Evolutionary conservation across 1,139 yeast species (phyloP).

Genomic region (Yamadazyma mexicana): DNA sequence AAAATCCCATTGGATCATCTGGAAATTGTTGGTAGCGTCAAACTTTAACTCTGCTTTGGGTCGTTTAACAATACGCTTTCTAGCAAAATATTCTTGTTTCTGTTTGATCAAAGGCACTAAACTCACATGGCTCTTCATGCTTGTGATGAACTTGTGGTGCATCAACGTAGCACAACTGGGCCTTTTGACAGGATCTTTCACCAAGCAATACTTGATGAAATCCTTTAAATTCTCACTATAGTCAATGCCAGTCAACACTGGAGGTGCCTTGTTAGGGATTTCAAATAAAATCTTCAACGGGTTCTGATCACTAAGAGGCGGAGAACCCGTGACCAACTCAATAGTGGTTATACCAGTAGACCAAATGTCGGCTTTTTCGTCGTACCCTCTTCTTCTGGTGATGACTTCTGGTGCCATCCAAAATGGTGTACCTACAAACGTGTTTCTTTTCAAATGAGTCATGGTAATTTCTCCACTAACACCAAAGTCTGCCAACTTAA

Average conservation of each 20-base stretch:
- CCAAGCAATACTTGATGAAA: slow-evolving; percentile 60
- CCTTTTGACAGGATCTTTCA: slow-evolving; percentile 55
- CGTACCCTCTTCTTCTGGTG: slow-evolving; percentile 53
- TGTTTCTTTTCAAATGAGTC: slow-evolving; percentile 57
- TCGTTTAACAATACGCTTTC: slow-evolving; percentile 6
- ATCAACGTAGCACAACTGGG: slow-evolving; percentile 48
- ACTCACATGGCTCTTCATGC: slow-evolving; percentile 11
- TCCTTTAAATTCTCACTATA: slow-evolving; percentile 55
- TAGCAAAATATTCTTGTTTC: slow-evolving; percentile 25
- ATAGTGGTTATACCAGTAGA: slow-evolving; percentile 81
- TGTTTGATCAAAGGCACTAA: slow-evolving; percentile 13
- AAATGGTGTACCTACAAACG: slow-evolving; percentile 87
- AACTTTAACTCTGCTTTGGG: slow-evolving; percentile 12
- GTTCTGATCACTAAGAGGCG: slow-evolving; percentile 68
- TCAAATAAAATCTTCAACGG: slow-evolving; percentile 75
- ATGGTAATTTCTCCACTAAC: slow-evolving; percentile 79
- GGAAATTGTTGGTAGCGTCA: slow-evolving; percentile 8
- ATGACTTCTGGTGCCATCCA: slow-evolving; percentile 96
- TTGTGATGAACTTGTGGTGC: slow-evolving; percentile 45
- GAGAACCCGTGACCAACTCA: slow-evolving; percentile 70
- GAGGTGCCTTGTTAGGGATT: slow-evolving; percentile 71
- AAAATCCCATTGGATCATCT: slow-evolving; percentile 23
- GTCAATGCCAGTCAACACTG: slow-evolving; percentile 47
- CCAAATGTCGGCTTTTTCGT: slow-evolving; percentile 87
- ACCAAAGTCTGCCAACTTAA: slow-evolving; percentile 84